Evolutionary conservation across 129 eudicot species (phyloP).

Genomic region (Tagetes erecta): DNA sequence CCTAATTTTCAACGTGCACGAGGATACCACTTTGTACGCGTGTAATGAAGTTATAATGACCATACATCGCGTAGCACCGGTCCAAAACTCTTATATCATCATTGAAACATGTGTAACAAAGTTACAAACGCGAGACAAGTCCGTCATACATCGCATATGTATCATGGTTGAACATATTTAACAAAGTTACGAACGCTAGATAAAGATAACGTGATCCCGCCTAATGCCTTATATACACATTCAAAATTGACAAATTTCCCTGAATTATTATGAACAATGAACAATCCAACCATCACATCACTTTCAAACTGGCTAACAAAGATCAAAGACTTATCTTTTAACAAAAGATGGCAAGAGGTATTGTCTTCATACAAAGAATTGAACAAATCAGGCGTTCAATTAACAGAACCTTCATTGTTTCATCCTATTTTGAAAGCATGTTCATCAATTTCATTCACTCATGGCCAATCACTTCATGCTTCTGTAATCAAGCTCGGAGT

Average conservation of each 20-base stretch:
- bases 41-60: too few relatives aligned
- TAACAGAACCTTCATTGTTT: slow-evolving; percentile 53
- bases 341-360: slow-evolving; percentile 50
- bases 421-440: slow-evolving; percentile 71
- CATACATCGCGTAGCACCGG: too few relatives aligned
- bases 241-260: background rate
- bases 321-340: slow-evolving; percentile 45
- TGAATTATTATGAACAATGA: slow-evolving; percentile 29
- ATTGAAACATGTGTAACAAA: too few relatives aligned
- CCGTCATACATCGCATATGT: too few relatives aligned
- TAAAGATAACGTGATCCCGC: too few relatives aligned
- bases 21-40: too few relatives aligned
- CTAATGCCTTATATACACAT: background rate
- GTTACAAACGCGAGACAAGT: too few relatives aligned
- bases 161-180: too few relatives aligned
- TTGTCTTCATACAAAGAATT: slow-evolving; percentile 37
- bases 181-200: too few relatives aligned
- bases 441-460: slow-evolving; percentile 36
- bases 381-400: slow-evolving; percentile 41
- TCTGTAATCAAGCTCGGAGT: slow-evolving; percentile 66
- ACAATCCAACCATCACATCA: slow-evolving; percentile 30
- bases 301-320: slow-evolving; percentile 38
- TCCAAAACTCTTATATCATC: too few relatives aligned
- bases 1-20: too few relatives aligned
- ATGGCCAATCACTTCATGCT: slow-evolving; percentile 64